Percentiles rank a stretch among this genome's conserved stretches.
Conservation (phyloP, 768 basidiomycete genomes). For the Panaeolus papilionaceus region DNA sequence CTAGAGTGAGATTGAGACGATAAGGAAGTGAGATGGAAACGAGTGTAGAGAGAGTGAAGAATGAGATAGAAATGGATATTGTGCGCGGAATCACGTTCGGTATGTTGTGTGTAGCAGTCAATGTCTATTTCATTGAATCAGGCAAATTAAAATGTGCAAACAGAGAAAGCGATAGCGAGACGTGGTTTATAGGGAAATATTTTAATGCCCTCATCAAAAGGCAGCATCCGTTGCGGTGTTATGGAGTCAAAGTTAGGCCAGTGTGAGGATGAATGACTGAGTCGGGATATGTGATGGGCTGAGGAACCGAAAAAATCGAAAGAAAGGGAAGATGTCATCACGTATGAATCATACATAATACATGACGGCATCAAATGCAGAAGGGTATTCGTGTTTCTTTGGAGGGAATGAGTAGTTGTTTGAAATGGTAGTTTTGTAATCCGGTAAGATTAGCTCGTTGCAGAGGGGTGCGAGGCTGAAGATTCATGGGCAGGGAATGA, state of each 20-base stretch:
- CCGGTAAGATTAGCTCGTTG: not conserved
- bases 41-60: too few relatives aligned
- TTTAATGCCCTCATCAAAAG: slow-evolving; percentile 11
- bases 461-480: not conserved
- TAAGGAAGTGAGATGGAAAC: not conserved
- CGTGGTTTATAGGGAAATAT: not conserved
- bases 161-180: not conserved
- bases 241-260: not conserved
- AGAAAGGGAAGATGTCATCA: not conserved
- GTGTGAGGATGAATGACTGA: not conserved
- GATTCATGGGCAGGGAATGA: not conserved
- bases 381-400: slow-evolving; percentile 1
- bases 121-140: slow-evolving; percentile 10
- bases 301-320: not conserved
- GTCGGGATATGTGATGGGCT: not conserved
- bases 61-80: not conserved
- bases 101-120: not conserved
- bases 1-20: not conserved
- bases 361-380: not conserved
- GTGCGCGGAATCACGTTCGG: not conserved
- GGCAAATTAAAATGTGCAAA: not conserved
- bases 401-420: not conserved
- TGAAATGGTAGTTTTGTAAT: not conserved
- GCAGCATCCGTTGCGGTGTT: not conserved
- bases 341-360: not conserved